Conservation (phyloP, 2,329 filamentous ascomycete species). For the Epichloe sp. region DNA sequence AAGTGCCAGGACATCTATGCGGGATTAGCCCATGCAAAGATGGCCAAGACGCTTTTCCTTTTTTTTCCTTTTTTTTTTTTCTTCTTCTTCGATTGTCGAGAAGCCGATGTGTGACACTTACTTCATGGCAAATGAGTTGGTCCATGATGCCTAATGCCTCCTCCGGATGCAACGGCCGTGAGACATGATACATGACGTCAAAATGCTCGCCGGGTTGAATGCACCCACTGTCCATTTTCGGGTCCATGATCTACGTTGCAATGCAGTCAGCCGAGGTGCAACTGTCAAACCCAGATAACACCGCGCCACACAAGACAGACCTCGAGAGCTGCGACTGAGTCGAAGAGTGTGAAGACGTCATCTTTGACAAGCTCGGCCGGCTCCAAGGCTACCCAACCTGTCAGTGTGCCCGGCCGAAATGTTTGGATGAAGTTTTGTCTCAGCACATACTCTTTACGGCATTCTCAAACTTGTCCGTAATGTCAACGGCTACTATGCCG, state of each 20-base stretch:
- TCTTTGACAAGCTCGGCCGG: slow-evolving; percentile 85
- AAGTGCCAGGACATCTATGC: slow-evolving; percentile 85
- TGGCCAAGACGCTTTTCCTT: not conserved
- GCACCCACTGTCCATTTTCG: slow-evolving; percentile 96
- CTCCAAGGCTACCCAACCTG: slow-evolving; percentile 45
- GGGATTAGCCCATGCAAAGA: not conserved
- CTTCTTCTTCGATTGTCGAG: not conserved
- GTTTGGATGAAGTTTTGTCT: not conserved
- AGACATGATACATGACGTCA: slow-evolving; percentile 70
- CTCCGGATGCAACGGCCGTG: slow-evolving; percentile 52
- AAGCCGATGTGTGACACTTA: slow-evolving; percentile 21
- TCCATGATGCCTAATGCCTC: slow-evolving; percentile 92
- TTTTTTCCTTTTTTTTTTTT: not conserved
- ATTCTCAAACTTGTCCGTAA: slow-evolving; percentile 40
- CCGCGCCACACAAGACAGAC: slow-evolving; percentile 21
- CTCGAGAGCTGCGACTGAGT: slow-evolving; percentile 80
- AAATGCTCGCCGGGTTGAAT: slow-evolving; percentile 66
- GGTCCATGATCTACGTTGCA: slow-evolving; percentile 74
- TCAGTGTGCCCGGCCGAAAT: slow-evolving; percentile 13
- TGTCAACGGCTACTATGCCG: slow-evolving; percentile 43
- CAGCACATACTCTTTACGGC: slow-evolving; percentile 37
- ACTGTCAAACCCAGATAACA: not conserved
- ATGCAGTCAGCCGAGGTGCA: not conserved
- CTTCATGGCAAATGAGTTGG: slow-evolving; percentile 79
- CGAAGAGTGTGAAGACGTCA: slow-evolving; percentile 86